phyloP scores from a whole-genome alignment of 305 asterid species.

The Rubia peregrina region DNA sequence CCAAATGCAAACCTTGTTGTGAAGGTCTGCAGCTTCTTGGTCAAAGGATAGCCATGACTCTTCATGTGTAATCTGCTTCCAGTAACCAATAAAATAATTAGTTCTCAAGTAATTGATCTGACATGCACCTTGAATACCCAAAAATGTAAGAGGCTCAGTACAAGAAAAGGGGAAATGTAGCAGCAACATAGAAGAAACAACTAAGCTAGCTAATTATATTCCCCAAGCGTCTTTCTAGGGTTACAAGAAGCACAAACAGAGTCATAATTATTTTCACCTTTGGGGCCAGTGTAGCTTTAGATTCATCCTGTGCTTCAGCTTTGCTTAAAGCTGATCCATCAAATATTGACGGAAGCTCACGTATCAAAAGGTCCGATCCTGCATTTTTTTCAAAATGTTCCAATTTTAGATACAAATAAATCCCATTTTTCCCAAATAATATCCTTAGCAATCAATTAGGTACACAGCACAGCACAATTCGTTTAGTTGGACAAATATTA shows the following conservation, averaged over 20 bases:
- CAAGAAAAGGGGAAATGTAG: background rate
- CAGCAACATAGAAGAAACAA: background rate
- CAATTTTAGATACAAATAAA: background rate
- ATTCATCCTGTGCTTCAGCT: conserved; percentile 71
- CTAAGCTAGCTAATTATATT: background rate
- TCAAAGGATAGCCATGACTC: conserved; percentile 81
- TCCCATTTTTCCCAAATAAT: background rate
- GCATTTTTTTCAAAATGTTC: conserved; percentile 17
- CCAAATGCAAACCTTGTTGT: conserved; percentile 61
- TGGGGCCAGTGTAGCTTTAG: conserved; percentile 78
- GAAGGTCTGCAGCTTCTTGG: conserved; percentile 62
- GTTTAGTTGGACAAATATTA: background rate
- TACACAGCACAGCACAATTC: background rate
- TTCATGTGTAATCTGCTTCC: conserved; percentile 62
- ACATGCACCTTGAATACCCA: conserved; percentile 2
- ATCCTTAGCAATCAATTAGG: background rate
- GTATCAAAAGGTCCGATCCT: conserved; percentile 83
- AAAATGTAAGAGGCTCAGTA: background rate
- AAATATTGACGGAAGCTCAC: conserved; percentile 71
- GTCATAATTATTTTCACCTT: conserved; percentile 39
- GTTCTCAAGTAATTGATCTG: background rate
- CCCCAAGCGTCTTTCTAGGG: background rate
- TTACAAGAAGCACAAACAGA: background rate
- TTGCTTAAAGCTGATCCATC: conserved; percentile 74
- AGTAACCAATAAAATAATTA: conserved; percentile 12